phyloP scores from a whole-genome alignment of 805 yeast genomes.

The Candida dendrica region DNA sequence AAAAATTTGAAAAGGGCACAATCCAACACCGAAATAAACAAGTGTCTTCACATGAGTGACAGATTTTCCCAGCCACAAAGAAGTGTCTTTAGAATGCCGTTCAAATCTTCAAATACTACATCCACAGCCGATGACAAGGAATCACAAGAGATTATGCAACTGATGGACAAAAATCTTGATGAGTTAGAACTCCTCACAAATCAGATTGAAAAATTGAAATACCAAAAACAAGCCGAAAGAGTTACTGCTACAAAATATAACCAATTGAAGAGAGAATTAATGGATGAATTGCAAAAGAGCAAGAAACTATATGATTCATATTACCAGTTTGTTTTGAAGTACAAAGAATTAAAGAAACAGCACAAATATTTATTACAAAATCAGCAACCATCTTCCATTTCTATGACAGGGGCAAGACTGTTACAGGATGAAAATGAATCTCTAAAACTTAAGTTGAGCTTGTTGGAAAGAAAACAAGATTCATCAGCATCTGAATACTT shows the following conservation, averaged over 20 bases:
- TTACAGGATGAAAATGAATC: conserved; percentile 9
- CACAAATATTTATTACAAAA: neutral
- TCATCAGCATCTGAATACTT: neutral
- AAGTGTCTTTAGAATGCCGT: too few relatives aligned
- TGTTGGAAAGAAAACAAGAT: conserved; percentile 3
- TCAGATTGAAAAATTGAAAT: conserved; percentile 14
- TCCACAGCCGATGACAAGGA: neutral
- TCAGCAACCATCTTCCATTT: neutral
- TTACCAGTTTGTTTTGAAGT: conserved; percentile 23
- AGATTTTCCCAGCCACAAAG: neutral
- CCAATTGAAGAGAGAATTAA: conserved; percentile 22
- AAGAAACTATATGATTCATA: conserved; percentile 28
- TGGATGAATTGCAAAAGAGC: conserved; percentile 25
- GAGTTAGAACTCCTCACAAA: conserved; percentile 17
- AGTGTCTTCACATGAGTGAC: conserved; percentile 1
- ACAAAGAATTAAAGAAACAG: conserved; percentile 19
- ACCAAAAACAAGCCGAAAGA: conserved; percentile 3
- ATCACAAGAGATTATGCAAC: conserved; percentile 10
- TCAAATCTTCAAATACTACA: neutral
- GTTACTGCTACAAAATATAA: conserved; percentile 17
- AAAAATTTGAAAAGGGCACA: conserved; percentile 14
- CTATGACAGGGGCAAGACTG: conserved; percentile 2
- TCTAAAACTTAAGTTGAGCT: conserved; percentile 9
- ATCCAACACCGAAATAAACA: conserved; percentile 12
- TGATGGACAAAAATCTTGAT: conserved; percentile 20